These are phyloP conservation scores for Sideroxylon spinosum DNA, from an alignment of 179 eudicot genomes.

Conservation along the genomic window DNA sequence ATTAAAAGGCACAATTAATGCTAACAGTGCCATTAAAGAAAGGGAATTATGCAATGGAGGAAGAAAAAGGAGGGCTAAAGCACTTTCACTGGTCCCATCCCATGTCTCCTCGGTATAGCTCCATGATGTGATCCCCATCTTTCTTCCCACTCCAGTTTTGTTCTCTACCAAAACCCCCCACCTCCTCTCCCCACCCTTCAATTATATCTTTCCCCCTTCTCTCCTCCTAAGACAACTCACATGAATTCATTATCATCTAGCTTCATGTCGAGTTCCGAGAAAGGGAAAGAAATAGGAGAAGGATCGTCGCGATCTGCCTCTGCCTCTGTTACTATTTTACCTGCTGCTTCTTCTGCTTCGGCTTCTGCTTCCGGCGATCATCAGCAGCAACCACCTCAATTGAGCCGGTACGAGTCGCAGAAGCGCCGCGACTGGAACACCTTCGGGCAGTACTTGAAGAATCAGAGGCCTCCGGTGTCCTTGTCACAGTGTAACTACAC, in stretches of 20 bases:
- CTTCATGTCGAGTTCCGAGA: slow-evolving; percentile 24
- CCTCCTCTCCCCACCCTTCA: not conserved
- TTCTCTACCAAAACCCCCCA: slow-evolving; percentile 11
- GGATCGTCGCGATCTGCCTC: slow-evolving; percentile 23
- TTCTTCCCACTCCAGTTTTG: slow-evolving; percentile 2
- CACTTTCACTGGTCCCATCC: slow-evolving; percentile 39
- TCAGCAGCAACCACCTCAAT: slow-evolving; percentile 19
- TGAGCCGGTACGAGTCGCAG: slow-evolving; percentile 47
- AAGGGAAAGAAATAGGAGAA: slow-evolving; percentile 28
- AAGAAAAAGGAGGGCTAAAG: slow-evolving; percentile 29
- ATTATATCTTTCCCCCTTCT: not conserved
- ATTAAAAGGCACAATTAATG: slow-evolving; percentile 19
- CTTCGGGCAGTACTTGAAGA: slow-evolving; percentile 41
- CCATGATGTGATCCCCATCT: slow-evolving; percentile 34
- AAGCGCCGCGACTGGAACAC: slow-evolving; percentile 53
- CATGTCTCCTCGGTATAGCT: slow-evolving; percentile 34
- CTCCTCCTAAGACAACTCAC: slow-evolving; percentile 2
- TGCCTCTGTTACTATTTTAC: slow-evolving; percentile 11
- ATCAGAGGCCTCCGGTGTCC: slow-evolving; percentile 40
- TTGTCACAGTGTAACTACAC: slow-evolving; percentile 36
- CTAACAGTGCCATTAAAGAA: slow-evolving; percentile 23
- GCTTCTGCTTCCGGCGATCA: not conserved
- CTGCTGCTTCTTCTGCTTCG: not conserved
- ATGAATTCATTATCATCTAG: not conserved
- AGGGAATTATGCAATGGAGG: slow-evolving; percentile 23